phyloP scores from a whole-genome alignment of 345 rosid species.

The Brassica juncea region DNA sequence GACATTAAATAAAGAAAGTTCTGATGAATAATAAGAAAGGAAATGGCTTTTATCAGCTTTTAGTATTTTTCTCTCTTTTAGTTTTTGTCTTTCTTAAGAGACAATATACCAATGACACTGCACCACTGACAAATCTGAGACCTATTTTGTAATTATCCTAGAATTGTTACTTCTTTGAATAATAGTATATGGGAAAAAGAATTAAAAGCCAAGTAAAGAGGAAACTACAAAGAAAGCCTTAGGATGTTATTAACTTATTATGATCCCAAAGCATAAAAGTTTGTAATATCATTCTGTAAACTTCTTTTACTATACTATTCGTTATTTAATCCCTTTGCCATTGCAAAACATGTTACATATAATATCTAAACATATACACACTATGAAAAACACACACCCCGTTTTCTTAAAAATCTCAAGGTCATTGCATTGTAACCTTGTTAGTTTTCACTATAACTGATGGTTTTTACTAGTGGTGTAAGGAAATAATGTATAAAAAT shows the following conservation, averaged over 20 bases:
- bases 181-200: neutral
- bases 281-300: slow-evolving; percentile 39
- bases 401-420: neutral
- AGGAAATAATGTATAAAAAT: neutral
- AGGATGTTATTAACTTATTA: slow-evolving; percentile 34
- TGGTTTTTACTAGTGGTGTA: neutral
- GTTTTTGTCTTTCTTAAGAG: slow-evolving; percentile 29
- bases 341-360: slow-evolving; percentile 4
- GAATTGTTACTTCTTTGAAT: slow-evolving; percentile 31
- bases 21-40: slow-evolving; percentile 42
- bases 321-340: slow-evolving; percentile 20
- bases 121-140: slow-evolving; percentile 50
- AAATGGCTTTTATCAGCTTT: slow-evolving; percentile 64
- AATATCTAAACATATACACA: neutral
- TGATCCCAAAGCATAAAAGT: slow-evolving; percentile 45
- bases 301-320: slow-evolving; percentile 25
- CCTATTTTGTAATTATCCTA: slow-evolving; percentile 28
- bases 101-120: slow-evolving; percentile 51
- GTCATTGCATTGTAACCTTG: slow-evolving; percentile 1
- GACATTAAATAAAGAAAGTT: slow-evolving; percentile 40
- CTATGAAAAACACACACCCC: neutral
- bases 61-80: slow-evolving; percentile 23
- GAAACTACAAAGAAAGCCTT: slow-evolving; percentile 37
- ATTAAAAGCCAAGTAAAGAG: slow-evolving; percentile 20
- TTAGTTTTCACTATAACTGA: slow-evolving; percentile 3